Evolutionary conservation across 1,284 basidiomycete genomes (phyloP).

Genomic region (Volvariella surrecta): DNA sequence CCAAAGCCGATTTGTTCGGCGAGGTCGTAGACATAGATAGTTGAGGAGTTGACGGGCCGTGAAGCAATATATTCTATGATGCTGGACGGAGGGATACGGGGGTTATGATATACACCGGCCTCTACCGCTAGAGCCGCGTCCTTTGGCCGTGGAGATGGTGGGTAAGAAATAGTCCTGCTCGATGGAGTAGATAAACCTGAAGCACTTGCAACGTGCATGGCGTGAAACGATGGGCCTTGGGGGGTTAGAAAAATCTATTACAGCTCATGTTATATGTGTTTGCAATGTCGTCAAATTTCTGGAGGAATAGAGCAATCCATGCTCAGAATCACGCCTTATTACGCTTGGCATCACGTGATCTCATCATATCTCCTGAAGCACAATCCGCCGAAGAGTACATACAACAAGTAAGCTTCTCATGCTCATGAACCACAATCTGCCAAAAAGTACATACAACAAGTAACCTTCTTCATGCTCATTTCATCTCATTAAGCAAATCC

Average conservation of each 20-base stretch:
- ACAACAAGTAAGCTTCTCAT: no score
- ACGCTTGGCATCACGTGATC: constrained; percentile 21
- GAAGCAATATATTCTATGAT: constrained; percentile 63
- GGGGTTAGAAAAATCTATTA: constrained; percentile 3
- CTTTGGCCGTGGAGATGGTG: constrained; percentile 18
- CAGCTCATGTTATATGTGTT: constrained; percentile 4
- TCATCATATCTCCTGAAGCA: no score
- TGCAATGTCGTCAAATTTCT: constrained; percentile 4
- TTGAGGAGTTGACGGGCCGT: constrained; percentile 42
- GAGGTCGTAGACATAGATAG: constrained; percentile 74
- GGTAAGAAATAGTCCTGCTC: constrained; percentile 22
- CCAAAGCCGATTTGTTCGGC: constrained; percentile 78
- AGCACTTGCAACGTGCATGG: constrained; percentile 11
- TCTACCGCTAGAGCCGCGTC: neutral
- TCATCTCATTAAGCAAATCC: no score
- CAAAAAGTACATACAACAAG: no score
- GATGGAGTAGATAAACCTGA: constrained; percentile 30
- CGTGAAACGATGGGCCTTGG: constrained; percentile 12
- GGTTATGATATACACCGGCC: constrained; percentile 27
- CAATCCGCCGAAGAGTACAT: no score
- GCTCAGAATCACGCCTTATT: constrained; percentile 33
- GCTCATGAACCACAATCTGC: no score
- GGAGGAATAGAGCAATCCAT: constrained; percentile 24
- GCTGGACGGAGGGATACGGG: constrained; percentile 48
- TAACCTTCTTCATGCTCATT: no score